Evolutionary conservation across 2,329 filamentous ascomycete species (phyloP), one percentile per base, ranked within the genome.

Genomic region (Fusarium sp.): DNA sequence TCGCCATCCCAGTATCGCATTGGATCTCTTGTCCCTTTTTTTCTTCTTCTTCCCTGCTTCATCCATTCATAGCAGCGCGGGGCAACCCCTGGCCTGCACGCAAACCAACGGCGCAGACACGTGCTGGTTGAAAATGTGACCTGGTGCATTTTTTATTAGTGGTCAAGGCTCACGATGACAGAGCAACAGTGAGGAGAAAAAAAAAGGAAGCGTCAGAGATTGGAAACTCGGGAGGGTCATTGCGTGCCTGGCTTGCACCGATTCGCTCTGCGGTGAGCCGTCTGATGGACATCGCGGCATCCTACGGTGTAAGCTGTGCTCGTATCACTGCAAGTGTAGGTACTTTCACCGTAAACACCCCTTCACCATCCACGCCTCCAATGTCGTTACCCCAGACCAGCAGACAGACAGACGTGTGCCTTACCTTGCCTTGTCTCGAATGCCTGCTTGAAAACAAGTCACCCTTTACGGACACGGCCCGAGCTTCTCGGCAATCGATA

Each of bases 21-120:
- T 27, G 24, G 24, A 27, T 69, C 67, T 52, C 47, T 52, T 52
- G 47, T 29, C 45, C 50, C 27, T 54, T 35, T 61, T 64, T 61
- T 29, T 11, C 9, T 11, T 11, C 29, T 11, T 35, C 62, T 35
- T 24, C 45, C 38, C 50, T 59, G 34, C 47, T 67, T 67, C 34
- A 38, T 62, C 56, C 47, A 52, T 52, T 24, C 56, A 59, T 62
- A 37, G 37, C 52, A 72, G 59, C 62, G 61, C 52, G 59, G 59
- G 65, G 40, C 54, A 45, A 22, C 59, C 73, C 69, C 62, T 73
- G 67, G 60, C 47, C 63, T 74, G 60, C 67, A 73, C 72, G 72
- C 75, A 77, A 73, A 74, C 67, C 74, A 76, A 78, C 69, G 74
- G 74, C 72, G 52, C 64, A 76, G 62, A 76, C 75, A 78, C 75